Conservation (phyloP, 805 yeast species). For the Nakazawaea ernobii region DNA sequence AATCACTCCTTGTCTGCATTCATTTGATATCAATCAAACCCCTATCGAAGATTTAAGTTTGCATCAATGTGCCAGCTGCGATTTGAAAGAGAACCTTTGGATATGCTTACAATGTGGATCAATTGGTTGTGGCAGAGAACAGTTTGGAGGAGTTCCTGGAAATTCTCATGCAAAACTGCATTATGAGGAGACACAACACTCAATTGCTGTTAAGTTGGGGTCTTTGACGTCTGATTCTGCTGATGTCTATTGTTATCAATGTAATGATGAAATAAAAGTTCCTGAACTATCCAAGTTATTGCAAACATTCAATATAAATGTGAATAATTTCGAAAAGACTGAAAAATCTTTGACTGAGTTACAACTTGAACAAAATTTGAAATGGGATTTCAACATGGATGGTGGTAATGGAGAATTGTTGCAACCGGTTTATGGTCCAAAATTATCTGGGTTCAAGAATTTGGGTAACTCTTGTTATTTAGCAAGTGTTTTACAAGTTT, state of each 20-base stretch:
- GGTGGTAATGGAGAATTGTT: conserved; percentile 63
- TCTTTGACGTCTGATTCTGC: conserved; percentile 74
- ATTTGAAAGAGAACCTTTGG: conserved; percentile 78
- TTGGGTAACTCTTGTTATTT: conserved; percentile 92
- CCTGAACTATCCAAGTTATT: conserved; percentile 47
- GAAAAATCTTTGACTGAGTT: conserved; percentile 86
- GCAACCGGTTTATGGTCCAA: conserved; percentile 65
- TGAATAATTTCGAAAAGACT: conserved; percentile 52
- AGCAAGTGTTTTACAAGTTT: conserved; percentile 71
- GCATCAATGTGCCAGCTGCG: conserved; percentile 51
- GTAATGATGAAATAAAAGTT: conserved; percentile 85
- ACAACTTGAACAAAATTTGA: conserved; percentile 87
- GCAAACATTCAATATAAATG: conserved; percentile 61
- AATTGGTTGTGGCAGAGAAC: conserved; percentile 93
- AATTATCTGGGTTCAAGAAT: conserved; percentile 79
- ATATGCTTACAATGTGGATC: conserved; percentile 85
- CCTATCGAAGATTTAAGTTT: conserved; percentile 24
- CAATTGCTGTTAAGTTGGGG: conserved; percentile 87
- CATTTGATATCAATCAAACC: conserved; percentile 44
- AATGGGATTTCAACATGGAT: conserved; percentile 87
- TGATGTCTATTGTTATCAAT: conserved; percentile 83
- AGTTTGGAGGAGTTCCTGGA: conserved; percentile 93
- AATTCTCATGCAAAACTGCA: conserved; percentile 86
- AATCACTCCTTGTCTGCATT: conserved; percentile 73
- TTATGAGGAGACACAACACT: conserved; percentile 51